These are phyloP conservation scores for Torulaspora pretoriensis DNA, from an alignment of 1,139 yeast species.

Conservation along the genomic window DNA sequence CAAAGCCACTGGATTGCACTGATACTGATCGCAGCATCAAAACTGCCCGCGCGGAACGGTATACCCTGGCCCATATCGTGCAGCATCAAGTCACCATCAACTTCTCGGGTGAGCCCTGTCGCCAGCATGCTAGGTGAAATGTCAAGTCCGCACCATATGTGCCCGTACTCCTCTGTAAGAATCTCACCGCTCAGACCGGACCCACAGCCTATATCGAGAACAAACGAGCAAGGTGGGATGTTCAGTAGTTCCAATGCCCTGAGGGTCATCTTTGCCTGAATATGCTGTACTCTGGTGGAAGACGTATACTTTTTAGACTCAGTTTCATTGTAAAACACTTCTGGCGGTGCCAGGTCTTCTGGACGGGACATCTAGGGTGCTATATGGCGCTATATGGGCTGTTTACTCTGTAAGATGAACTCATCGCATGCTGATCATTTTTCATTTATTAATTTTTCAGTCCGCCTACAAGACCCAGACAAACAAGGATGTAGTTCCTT, in stretches of 20 bases:
- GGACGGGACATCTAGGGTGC: constrained; percentile 80
- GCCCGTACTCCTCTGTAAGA: constrained; percentile 80
- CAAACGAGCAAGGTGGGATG: constrained; percentile 61
- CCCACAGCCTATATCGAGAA: constrained; percentile 95
- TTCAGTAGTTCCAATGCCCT: constrained; percentile 86
- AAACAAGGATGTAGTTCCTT: background rate
- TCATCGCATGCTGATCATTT: background rate
- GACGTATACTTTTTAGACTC: constrained; percentile 88
- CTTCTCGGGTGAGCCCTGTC: constrained; percentile 84
- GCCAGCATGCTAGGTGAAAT: constrained; percentile 95
- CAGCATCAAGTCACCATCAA: constrained; percentile 87
- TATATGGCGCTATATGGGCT: background rate
- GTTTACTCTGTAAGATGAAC: background rate
- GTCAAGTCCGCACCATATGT: constrained; percentile 95
- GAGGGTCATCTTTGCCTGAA: constrained; percentile 95
- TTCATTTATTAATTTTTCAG: background rate
- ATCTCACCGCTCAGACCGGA: constrained; percentile 96
- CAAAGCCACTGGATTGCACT: constrained; percentile 98
- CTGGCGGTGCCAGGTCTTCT: constrained; percentile 96
- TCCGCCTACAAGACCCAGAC: background rate
- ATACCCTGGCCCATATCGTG: constrained; percentile 93
- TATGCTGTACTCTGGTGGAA: constrained; percentile 94
- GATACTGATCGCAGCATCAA: constrained; percentile 94
- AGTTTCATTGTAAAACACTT: constrained; percentile 83
- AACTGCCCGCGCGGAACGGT: constrained; percentile 93